Evolutionary conservation across 1,139 yeast species (phyloP), one percentile per base, ranked within the genome.

Genomic region (Protomyces lactucae-debilis): DNA sequence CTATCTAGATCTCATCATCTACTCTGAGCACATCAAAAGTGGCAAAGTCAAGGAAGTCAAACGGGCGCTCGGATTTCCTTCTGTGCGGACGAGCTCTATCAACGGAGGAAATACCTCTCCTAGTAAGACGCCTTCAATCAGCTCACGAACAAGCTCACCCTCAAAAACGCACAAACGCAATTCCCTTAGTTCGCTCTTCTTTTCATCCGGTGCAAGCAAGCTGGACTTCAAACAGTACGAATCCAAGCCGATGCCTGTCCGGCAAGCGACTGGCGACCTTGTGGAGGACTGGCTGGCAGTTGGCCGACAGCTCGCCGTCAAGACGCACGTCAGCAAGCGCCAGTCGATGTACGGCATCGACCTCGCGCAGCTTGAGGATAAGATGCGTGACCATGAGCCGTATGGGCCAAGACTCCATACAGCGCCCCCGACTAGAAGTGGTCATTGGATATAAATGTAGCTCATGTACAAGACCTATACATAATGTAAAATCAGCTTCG

Each of bases 241-340:
- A 23, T 18, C 48, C 23, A 51, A 12, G 16, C 23, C 51, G 12
- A 10, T 36, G 14, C 52, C 53, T 36, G 52, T 32, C 14, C n/a
- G 57, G 18, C 28, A 51, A 28, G 16, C 57, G 3, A 37, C 45
- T 36, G 57, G 52, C n/a, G 46, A 51, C 12, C 39, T 59, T 12
- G 52, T 59, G 25, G 63, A 59, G 43, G 63, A 59, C 12, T 59
- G 63, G 63, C 28, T 59, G 18, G 52, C 40, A 23, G 39, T 57
- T 14, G 61, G 61, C 5, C 12, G 48, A 18, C 48, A 43, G 25
- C 23, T 43, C 9, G 48, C 21, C 25, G 48, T 43, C 48, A 43
- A 43, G 48, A 43, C 21, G 25, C 48, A 43, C 12, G 23, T 43
- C 48, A 43, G 12, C 28, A 43, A 43, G 12, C 48, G 48, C 16